These are phyloP conservation scores for Physaria fendleri DNA, from an alignment of 345 rosid species.

Conservation along the genomic window DNA sequence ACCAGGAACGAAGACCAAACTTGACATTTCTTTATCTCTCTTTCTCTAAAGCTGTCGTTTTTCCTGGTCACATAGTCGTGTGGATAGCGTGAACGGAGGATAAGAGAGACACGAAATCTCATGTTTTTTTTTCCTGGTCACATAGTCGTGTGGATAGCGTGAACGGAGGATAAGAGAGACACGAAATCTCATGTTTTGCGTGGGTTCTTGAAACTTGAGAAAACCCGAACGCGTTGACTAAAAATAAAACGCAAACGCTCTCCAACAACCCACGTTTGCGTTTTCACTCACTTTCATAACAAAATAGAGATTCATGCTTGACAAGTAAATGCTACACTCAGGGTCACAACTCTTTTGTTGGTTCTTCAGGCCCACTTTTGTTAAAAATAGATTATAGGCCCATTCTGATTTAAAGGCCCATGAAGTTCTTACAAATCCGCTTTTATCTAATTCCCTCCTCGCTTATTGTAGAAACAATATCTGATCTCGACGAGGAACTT, in stretches of 20 bases:
- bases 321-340: too few species aligned
- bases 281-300: neutral
- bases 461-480: neutral
- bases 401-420: too few species aligned
- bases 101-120: constrained; percentile 24
- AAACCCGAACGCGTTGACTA: neutral
- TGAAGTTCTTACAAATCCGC: constrained; percentile 7
- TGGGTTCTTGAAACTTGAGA: constrained; percentile 1
- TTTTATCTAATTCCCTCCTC: too few species aligned
- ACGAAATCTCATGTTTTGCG: constrained; percentile 20
- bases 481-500: constrained; percentile 4
- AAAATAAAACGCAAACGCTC: neutral
- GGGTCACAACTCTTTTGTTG: too few species aligned
- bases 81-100: constrained; percentile 21
- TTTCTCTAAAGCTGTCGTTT: neutral
- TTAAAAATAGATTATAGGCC: too few species aligned
- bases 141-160: constrained; percentile 18
- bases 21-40: constrained; percentile 19
- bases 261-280: constrained; percentile 6
- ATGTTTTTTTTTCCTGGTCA: constrained; percentile 13
- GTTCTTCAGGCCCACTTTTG: too few species aligned
- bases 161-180: constrained; percentile 12
- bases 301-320: neutral
- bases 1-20: constrained; percentile 3
- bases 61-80: constrained; percentile 14